Evolutionary conservation across 352 stramenopile genomes (phyloP), one percentile per base, ranked within the genome.

Genomic region (Globisporangium emineosum): DNA sequence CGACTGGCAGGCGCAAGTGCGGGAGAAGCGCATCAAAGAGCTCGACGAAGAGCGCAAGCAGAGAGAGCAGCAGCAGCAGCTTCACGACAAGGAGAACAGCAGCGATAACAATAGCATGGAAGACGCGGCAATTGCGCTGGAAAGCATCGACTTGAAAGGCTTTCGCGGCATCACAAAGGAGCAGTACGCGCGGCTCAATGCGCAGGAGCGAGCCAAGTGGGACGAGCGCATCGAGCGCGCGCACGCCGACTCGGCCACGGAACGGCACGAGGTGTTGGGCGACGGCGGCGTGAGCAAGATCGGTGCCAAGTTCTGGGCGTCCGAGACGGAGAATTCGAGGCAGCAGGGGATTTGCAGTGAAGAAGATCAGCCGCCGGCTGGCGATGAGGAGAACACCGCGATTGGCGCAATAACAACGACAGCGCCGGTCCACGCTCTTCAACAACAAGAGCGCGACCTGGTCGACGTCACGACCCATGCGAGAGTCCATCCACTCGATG

Each of bases 1-100:
- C 23, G 77, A 90, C 51, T 92, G 85, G 87, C 87, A 94, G 60
- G 70, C 75, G 6, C 73, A 90, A 33, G 69, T 94, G 37, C 77
- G 85, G 12, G 77, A 85, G 60, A 81, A 83, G 47, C 79, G 78
- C 15, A 66, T 91, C 19, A 66, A 71, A 10, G 80, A 94, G 60
- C 73, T 93, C 30, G 73, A 79, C 15, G 60, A 72, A 15, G 77
- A 88, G 51, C 72, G 81, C 13, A 17, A 30, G 29, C 33, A 37
- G 33, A 52, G 59, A 29, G 49, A n/a, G n/a, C n/a, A 59, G 0
- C 42, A 71, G 21, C 52, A 73, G 53, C 78, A 87, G 61, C 55
- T 68, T 35, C 57, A 71, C 4, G 76, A 79, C 23, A 65, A 75
- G 23, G 62, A 81, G 49, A 70, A 76, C 23, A 52, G 13, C 9